Conservation (phyloP, 2,329 filamentous ascomycete genomes). For the Simplicillium aogashimaense region DNA sequence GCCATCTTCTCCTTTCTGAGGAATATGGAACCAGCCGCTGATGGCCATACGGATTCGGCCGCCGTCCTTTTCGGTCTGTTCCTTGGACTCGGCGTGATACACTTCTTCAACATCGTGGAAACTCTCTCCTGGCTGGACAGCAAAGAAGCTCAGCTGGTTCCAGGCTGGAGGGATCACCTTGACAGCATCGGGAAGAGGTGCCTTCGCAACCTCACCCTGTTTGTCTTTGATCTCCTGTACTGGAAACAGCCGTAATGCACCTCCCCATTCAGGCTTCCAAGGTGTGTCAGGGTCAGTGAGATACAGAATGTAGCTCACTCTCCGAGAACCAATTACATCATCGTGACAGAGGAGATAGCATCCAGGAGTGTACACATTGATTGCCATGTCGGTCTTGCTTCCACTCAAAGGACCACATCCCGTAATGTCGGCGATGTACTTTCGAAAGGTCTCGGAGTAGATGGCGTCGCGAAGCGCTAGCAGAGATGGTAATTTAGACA, state of each 20-base stretch:
- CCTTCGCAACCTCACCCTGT: constrained; percentile 65
- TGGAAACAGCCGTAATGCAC: constrained; percentile 81
- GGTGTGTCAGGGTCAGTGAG: constrained; percentile 83
- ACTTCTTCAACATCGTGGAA: constrained; percentile 99
- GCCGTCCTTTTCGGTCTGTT: constrained; percentile 56
- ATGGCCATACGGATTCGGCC: constrained; percentile 91
- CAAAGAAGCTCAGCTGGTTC: constrained; percentile 97
- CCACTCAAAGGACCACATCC: constrained; percentile 81
- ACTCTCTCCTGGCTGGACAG: constrained; percentile 94
- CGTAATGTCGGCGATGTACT: constrained; percentile 81
- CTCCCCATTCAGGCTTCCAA: constrained; percentile 90
- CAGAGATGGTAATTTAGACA: constrained; percentile 81
- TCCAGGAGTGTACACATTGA: constrained; percentile 95
- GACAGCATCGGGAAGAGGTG: constrained; percentile 67
- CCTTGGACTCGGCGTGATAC: constrained; percentile 57
- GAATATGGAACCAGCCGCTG: constrained; percentile 98
- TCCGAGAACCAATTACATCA: constrained; percentile 94
- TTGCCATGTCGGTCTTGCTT: constrained; percentile 96
- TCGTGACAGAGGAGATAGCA: constrained; percentile 95
- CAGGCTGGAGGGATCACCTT: constrained; percentile 88
- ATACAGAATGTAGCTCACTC: constrained; percentile 95
- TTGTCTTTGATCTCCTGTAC: constrained; percentile 48
- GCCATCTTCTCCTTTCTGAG: constrained; percentile 86
- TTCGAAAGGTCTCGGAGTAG: constrained; percentile 82
- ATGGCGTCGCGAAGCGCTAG: constrained; percentile 85